Evolutionary conservation across 805 yeast species (phyloP), one percentile per base, ranked within the genome.

Genomic region (Wickerhamiella kazuoi): DNA sequence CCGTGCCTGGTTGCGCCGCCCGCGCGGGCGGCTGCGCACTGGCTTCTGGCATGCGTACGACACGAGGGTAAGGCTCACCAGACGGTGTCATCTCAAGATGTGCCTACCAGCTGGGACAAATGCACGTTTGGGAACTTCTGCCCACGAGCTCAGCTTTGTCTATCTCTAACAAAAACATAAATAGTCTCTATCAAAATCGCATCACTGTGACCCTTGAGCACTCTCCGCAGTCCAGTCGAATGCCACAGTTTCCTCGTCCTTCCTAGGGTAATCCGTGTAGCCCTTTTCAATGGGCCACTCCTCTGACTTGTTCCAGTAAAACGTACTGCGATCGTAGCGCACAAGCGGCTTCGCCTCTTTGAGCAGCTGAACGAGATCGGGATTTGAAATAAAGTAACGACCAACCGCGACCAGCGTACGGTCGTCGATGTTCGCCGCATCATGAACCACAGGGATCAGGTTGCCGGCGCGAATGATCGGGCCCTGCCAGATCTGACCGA

Each of bases 351-450:
- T 39, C 21, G 64, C 64, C 21, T 65, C 53, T 43, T 60, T 54
- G 32, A 72, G 40, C 43, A 73, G 57, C n/a, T 55, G 48, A 16
- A 63, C 66, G 24, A 74, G 50, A 49, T 74, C 79, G 2, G 79
- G 77, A 55, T 72, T 73, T 21, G 74, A 54, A 36, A 68, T 63
- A 52, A 63, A 71, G 41, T 54, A 58, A 44, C 76, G 63, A 24
- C 76, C 76, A 43, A 61, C 52, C 1, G 63, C 70, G 24, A 65
- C 47, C 32, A 61, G 30, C 8, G 46, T 38, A 30, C 42, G 48
- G 30, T 59, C 57, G 18, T 58, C 54, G 23, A 39, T 17, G 18
- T 39, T 21, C 3, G 50, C 46, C 4, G 37, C 41, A 11, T 46
- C 50, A 4, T 41, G 37, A 11, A 30, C 42, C 18, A 43, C 34